These are phyloP conservation scores for Blastobotrys robertii DNA, from an alignment of 805 yeast genomes.

Conservation along the genomic window DNA sequence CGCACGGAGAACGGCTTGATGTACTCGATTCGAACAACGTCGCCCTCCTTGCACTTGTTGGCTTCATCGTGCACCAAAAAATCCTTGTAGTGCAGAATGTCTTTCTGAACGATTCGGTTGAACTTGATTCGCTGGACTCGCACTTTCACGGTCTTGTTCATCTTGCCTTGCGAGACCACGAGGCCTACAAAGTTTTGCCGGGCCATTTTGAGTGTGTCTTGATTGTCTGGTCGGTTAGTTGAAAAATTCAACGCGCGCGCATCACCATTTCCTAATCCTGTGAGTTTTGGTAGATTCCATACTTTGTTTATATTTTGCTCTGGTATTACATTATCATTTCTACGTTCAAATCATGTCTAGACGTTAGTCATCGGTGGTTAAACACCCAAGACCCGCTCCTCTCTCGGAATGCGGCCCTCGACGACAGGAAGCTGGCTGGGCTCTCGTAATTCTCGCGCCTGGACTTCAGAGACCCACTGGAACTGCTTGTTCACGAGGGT, in stretches of 20 bases:
- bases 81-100: slow-evolving; percentile 67
- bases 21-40: slow-evolving; percentile 79
- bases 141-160: slow-evolving; percentile 92
- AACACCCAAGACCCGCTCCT: background rate
- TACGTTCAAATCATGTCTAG: background rate
- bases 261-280: no score
- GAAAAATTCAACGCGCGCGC: slow-evolving; percentile 1
- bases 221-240: background rate
- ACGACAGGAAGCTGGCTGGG: slow-evolving; percentile 1
- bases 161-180: slow-evolving; percentile 92
- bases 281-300: no score
- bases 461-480: slow-evolving; percentile 50
- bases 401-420: background rate
- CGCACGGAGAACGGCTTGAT: slow-evolving; percentile 74
- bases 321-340: background rate
- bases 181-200: slow-evolving; percentile 86
- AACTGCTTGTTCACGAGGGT: slow-evolving; percentile 44
- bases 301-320: no score
- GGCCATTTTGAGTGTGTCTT: slow-evolving; percentile 47
- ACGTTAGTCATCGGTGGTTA: background rate
- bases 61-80: slow-evolving; percentile 92
- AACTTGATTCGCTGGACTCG: slow-evolving; percentile 70
- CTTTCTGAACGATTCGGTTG: slow-evolving; percentile 43
- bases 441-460: slow-evolving; percentile 38
- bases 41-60: slow-evolving; percentile 87